Conservation (phyloP, 1,284 basidiomycete genomes). For the Ceratobasidium sp. region DNA sequence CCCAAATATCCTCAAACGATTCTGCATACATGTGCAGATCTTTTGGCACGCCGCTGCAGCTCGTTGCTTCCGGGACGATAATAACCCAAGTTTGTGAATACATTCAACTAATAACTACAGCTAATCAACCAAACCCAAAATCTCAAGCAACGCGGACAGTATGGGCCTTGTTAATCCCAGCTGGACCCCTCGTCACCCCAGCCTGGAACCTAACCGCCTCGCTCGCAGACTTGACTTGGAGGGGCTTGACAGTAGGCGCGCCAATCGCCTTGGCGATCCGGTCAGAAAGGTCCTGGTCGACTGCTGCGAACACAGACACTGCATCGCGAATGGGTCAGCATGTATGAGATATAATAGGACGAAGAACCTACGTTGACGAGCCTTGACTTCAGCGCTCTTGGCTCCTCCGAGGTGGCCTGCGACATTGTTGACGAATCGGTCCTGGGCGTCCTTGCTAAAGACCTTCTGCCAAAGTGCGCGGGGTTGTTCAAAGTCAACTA, state of each 20-base stretch:
- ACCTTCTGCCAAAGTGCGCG: conserved; percentile 80
- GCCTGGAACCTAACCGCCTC: conserved; percentile 61
- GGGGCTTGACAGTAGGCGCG: conserved; percentile 61
- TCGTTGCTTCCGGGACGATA: too few relatives aligned
- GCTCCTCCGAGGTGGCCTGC: conserved; percentile 73
- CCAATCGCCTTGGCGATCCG: conserved; percentile 77
- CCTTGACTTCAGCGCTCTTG: conserved; percentile 69
- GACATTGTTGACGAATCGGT: conserved; percentile 78
- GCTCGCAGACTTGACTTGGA: conserved; percentile 66
- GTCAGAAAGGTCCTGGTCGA: conserved; percentile 73
- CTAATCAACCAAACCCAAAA: too few relatives aligned
- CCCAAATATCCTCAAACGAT: too few relatives aligned
- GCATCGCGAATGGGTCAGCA: neutral
- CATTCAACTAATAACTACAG: too few relatives aligned
- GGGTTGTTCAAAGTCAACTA: conserved; percentile 92
- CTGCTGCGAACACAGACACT: conserved; percentile 83
- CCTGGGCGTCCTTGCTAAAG: conserved; percentile 69
- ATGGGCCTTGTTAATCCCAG: conserved; percentile 14
- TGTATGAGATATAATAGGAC: neutral
- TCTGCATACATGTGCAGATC: too few relatives aligned
- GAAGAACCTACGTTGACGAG: conserved; percentile 65
- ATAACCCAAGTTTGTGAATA: too few relatives aligned
- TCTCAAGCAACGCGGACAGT: neutral
- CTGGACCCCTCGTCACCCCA: neutral
- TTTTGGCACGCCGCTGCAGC: too few relatives aligned